Evolutionary conservation across 192 early-diverging fungal species (phyloP).

Genomic region (Phycomyces nitens): DNA sequence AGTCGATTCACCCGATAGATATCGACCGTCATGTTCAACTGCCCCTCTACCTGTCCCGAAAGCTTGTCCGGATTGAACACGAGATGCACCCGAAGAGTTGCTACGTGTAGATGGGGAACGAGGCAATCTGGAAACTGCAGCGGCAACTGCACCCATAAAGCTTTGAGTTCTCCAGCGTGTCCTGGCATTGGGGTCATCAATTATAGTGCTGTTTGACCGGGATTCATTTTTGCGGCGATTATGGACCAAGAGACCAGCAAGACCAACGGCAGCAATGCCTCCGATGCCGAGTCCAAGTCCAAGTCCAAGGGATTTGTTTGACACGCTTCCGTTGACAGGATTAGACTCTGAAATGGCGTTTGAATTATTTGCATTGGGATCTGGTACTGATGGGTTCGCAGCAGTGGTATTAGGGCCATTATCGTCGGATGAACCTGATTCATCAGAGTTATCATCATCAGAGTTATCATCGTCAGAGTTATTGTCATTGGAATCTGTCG

Average conservation of each 20-base stretch:
- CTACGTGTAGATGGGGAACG: conserved; percentile 23
- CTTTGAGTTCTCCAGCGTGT: conserved; percentile 36
- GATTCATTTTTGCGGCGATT: conserved; percentile 12
- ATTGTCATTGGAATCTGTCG: background rate
- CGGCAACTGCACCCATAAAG: conserved; percentile 26
- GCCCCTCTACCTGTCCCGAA: background rate
- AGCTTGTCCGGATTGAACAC: too few species aligned
- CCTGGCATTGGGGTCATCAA: conserved; percentile 6
- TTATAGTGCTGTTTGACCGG: background rate
- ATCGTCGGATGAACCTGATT: background rate
- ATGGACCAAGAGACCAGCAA: conserved; percentile 27
- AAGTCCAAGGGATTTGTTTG: conserved; percentile 28
- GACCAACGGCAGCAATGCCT: conserved; percentile 30
- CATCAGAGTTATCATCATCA: background rate
- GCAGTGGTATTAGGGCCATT: background rate
- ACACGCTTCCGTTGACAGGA: conserved; percentile 7
- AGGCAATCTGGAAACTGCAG: conserved; percentile 21
- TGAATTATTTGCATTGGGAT: background rate
- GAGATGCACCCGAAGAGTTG: conserved; percentile 8
- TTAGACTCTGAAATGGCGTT: background rate
- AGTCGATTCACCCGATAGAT: too few species aligned
- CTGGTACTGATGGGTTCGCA: background rate
- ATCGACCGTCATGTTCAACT: conserved; percentile 5
- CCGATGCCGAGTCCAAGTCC: conserved; percentile 29
- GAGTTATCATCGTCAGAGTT: background rate